These are phyloP conservation scores for Euphrasia arctica DNA, from an alignment of 305 asterid species.

Conservation along the genomic window DNA sequence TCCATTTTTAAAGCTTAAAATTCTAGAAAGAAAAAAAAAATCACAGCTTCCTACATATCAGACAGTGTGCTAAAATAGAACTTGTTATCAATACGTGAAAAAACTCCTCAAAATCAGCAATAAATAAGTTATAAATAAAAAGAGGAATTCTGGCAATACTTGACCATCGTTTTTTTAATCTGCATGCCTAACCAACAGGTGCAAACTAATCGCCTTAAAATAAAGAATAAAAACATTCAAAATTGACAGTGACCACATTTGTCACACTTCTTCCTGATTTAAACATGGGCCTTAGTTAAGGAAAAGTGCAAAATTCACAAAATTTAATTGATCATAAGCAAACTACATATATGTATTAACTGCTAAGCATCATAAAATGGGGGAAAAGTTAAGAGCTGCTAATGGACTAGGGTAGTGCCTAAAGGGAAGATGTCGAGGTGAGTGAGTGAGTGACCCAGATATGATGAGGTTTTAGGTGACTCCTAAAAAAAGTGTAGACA, in stretches of 20 bases:
- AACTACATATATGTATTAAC: neutral
- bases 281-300: neutral
- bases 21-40: neutral
- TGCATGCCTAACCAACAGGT: too few species aligned
- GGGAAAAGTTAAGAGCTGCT: neutral
- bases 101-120: neutral
- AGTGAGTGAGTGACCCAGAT: neutral
- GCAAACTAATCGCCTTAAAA: too few species aligned
- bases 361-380: neutral
- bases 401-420: conserved; percentile 2
- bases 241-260: neutral
- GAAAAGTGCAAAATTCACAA: neutral
- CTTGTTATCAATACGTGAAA: neutral
- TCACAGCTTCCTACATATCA: neutral
- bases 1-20: conserved; percentile 6
- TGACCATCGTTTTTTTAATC: too few species aligned
- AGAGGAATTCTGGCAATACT: too few species aligned
- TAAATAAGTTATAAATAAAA: neutral
- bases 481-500: neutral
- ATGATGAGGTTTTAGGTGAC: neutral
- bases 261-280: conserved; percentile 5
- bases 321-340: neutral
- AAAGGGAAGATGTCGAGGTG: neutral
- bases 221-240: too few species aligned
- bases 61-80: neutral